phyloP scores from a whole-genome alignment of 1,284 basidiomycete genomes.

The Entoloma clypeatum region DNA sequence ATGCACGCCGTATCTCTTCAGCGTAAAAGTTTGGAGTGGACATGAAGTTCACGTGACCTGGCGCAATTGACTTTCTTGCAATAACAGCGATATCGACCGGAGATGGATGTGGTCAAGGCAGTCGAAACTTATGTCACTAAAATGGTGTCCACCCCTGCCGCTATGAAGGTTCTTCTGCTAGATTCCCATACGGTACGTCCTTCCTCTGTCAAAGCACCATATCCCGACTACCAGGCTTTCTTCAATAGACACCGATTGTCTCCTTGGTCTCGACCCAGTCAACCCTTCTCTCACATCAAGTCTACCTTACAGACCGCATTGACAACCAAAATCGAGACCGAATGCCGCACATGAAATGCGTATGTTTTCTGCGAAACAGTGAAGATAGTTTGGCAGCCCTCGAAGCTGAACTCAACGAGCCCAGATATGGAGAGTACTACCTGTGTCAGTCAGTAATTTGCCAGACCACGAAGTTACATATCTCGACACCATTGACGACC shows the following conservation, averaged over 20 bases:
- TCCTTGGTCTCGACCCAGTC: constrained; percentile 95
- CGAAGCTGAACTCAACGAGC: constrained; percentile 81
- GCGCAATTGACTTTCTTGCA: background rate
- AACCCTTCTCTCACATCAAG: constrained; percentile 90
- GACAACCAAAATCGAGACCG: constrained; percentile 87
- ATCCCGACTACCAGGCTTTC: constrained; percentile 10
- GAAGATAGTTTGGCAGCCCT: constrained; percentile 81
- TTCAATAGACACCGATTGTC: constrained; percentile 87
- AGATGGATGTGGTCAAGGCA: constrained; percentile 95
- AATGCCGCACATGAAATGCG: constrained; percentile 95
- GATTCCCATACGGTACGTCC: constrained; percentile 87
- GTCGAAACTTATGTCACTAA: constrained; percentile 92
- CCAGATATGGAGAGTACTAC: constrained; percentile 96
- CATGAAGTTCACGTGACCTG: background rate
- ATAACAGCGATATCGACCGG: background rate
- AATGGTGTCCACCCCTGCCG: constrained; percentile 79
- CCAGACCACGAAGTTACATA: constrained; percentile 25
- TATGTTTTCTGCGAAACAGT: constrained; percentile 86
- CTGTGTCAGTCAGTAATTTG: constrained; percentile 85
- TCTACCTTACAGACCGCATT: constrained; percentile 96
- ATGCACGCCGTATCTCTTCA: constrained; percentile 49
- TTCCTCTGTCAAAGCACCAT: constrained; percentile 3
- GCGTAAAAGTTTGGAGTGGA: constrained; percentile 37
- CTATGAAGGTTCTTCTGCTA: constrained; percentile 97
- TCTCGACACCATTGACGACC: constrained; percentile 21